Percentiles rank a stretch among this genome's conserved stretches.
Conservation (phyloP, 345 rosid species). For the Hibiscus trionum region DNA sequence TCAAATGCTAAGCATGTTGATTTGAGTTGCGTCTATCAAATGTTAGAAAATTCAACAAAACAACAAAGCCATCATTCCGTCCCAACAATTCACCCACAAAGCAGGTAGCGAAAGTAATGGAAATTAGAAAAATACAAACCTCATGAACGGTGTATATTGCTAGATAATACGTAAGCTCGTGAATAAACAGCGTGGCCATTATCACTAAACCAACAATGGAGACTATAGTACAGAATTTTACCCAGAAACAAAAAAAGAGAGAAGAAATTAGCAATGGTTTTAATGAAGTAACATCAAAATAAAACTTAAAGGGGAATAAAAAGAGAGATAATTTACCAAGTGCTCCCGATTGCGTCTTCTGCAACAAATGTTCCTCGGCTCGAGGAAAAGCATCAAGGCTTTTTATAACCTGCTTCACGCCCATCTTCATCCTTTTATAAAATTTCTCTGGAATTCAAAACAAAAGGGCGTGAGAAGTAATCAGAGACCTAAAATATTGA, state of each 20-base stretch:
- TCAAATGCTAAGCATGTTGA: background rate
- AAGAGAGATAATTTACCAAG: slow-evolving; percentile 32
- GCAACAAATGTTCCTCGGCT: slow-evolving; percentile 90
- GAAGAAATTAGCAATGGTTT: background rate
- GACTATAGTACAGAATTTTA: slow-evolving; percentile 37
- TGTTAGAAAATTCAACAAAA: background rate
- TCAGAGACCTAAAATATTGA: background rate
- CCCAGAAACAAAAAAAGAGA: background rate
- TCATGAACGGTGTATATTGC: slow-evolving; percentile 76
- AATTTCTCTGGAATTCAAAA: background rate
- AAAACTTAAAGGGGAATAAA: background rate
- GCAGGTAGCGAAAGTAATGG: background rate
- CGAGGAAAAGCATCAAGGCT: slow-evolving; percentile 94
- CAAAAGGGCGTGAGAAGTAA: background rate
- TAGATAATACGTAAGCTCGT: slow-evolving; percentile 82
- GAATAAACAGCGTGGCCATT: slow-evolving; percentile 84
- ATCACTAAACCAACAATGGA: slow-evolving; percentile 72
- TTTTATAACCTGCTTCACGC: slow-evolving; percentile 73
- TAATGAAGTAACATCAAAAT: background rate
- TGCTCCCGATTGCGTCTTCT: slow-evolving; percentile 92
- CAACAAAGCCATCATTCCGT: background rate
- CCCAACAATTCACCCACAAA: slow-evolving; percentile 3
- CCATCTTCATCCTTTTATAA: slow-evolving; percentile 33
- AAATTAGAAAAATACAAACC: slow-evolving; percentile 34
- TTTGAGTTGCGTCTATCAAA: background rate